Evolutionary conservation across 1,284 basidiomycete species (phyloP), one percentile per base, ranked within the genome.

Genomic region (Somion occarium): DNA sequence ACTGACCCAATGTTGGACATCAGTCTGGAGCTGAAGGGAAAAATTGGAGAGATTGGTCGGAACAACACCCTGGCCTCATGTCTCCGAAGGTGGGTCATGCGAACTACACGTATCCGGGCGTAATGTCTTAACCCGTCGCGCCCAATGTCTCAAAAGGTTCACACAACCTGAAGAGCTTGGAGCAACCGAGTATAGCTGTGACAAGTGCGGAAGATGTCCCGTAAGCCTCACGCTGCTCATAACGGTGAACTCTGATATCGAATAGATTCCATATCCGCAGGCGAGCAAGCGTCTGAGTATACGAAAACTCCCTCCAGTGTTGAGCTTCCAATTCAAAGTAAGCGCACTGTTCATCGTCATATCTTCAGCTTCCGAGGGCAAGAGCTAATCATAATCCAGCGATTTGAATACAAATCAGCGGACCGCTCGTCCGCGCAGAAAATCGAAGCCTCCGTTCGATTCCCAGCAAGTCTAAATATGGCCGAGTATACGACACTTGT

Each of bases 241-340:
- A 34, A 26, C 19, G 9, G 13, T 23, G 23, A 5, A 19, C 39
- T 46, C 42, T 48, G 49, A 34, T 49, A 49, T 22, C 30, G 51
- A 38, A 52, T 58, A 57, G 50, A 54, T 26, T 38, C 20, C 53
- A 38, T 51, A 23, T 43, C 54, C 89, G 80, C 81, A 85, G 56
- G 89, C 88, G 0, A 90, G 80, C 59, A 94, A 95, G 64, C 85
- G 91, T 42, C 70, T 98, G 48, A 90, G 85, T 56, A 85, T 98
- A 59, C 82, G 80, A 51, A 87, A 87, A 56, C 75, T 99, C 3
- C 94, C 96, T 0, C 89, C 92, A 0, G 93, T 97, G 0, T 74
- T 99, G 43, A 93, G 90, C 59, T 92, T 98, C 60, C 96, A 98
- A 67, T 88, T 99, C 71, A 99, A 98, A 79, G 93, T 91, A 49